Percentiles rank a stretch among this genome's conserved stretches.
Conservation (phyloP, 768 basidiomycete species). For the Leccinum barrowsii region DNA sequence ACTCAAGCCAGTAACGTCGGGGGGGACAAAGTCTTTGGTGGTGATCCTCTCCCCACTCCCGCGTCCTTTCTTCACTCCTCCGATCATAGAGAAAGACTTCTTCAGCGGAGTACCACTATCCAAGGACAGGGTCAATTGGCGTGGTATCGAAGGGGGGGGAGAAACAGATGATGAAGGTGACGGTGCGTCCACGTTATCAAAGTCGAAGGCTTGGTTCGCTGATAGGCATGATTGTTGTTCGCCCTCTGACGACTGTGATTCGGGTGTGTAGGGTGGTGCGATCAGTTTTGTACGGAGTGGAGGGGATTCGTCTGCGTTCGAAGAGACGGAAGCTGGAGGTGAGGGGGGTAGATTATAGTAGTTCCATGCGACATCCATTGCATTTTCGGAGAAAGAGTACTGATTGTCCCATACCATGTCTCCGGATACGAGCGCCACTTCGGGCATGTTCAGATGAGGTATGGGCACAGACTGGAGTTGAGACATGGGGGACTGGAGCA, state of each 20-base stretch:
- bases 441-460: slow-evolving; percentile 56
- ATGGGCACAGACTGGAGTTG: slow-evolving; percentile 39
- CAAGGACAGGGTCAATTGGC: slow-evolving; percentile 35
- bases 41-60: slow-evolving; percentile 45
- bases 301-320: slow-evolving; percentile 44
- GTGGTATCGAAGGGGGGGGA: slow-evolving; percentile 28
- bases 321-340: slow-evolving; percentile 46
- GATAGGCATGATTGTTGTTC: slow-evolving; percentile 57
- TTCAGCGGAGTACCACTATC: slow-evolving; percentile 27
- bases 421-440: slow-evolving; percentile 51
- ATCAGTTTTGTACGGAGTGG: slow-evolving; percentile 44
- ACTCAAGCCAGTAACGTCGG: slow-evolving; percentile 82
- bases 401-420: slow-evolving; percentile 50
- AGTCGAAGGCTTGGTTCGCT: slow-evolving; percentile 72
- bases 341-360: slow-evolving; percentile 50
- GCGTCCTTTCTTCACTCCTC: slow-evolving; percentile 45
- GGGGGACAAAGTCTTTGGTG: slow-evolving; percentile 83
- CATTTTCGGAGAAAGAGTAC: slow-evolving; percentile 33
- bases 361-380: slow-evolving; percentile 43
- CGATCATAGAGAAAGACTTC: slow-evolving; percentile 45
- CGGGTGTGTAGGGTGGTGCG: slow-evolving; percentile 48
- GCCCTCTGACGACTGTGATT: slow-evolving; percentile 38
- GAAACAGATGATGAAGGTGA: slow-evolving; percentile 35
- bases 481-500: slow-evolving; percentile 14
- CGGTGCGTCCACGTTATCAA: slow-evolving; percentile 29